These are phyloP conservation scores for Brassica juncea DNA, from an alignment of 345 rosid species.

Conservation along the genomic window DNA sequence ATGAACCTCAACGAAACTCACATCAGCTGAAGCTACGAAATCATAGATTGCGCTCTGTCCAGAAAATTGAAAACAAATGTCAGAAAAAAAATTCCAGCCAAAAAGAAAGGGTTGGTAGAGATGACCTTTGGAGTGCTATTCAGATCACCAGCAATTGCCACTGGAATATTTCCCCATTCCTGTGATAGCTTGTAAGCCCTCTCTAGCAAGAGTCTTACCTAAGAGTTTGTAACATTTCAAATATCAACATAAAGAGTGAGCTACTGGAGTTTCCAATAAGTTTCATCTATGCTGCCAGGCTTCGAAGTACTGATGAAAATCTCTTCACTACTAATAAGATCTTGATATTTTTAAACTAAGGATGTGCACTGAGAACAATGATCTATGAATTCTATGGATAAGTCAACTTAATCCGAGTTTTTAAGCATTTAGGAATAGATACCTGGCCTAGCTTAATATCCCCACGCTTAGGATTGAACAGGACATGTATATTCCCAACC, in stretches of 20 bases:
- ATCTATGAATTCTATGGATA: not conserved
- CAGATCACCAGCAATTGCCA: conserved; percentile 44
- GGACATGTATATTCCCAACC: conserved; percentile 77
- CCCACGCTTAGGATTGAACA: conserved; percentile 86
- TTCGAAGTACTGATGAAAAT: not conserved
- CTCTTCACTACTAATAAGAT: not conserved
- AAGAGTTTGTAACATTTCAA: conserved; percentile 22
- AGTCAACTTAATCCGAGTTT: not conserved
- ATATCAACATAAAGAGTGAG: conserved; percentile 2
- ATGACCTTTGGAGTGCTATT: conserved; percentile 74
- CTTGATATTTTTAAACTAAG: not conserved
- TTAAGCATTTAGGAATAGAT: conserved; percentile 19
- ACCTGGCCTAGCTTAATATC: conserved; percentile 93
- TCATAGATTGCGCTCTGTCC: conserved; percentile 85
- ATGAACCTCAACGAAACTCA: conserved; percentile 44
- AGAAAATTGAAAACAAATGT: conserved; percentile 34
- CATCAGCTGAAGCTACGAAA: conserved; percentile 79
- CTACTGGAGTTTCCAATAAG: conserved; percentile 7
- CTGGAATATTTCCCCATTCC: conserved; percentile 77
- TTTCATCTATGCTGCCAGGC: conserved; percentile 1
- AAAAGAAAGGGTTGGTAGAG: conserved; percentile 1
- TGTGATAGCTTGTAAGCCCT: conserved; percentile 71
- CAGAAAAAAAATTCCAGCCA: conserved; percentile 14
- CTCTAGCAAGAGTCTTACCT: conserved; percentile 81
- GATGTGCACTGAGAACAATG: conserved; percentile 5